Base-by-base conservation (phyloP, 1,284 basidiomycete genomes). In the Fomitiporia mediterranea region DNA sequence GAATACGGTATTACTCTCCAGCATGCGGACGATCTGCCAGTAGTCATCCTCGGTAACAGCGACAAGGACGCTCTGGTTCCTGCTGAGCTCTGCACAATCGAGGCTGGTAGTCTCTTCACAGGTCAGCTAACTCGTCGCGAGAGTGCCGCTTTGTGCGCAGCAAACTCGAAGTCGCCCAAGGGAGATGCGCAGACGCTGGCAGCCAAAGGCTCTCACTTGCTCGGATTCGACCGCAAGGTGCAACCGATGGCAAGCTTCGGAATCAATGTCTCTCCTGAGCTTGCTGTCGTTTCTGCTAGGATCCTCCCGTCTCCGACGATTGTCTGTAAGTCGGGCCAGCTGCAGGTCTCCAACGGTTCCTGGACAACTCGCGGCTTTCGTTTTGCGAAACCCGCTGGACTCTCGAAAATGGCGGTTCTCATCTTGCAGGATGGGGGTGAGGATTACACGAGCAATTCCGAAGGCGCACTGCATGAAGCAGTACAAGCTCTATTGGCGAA, bases 21-120 rank as follows among this genome's bases (percentile, higher is more conserved):
- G 35, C 62, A 81, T 52, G 69, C 82, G 0, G 58, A 70, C 6
- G 73, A 84, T 30, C 67, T 86, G 2, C 86, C 86, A 0, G 74
- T 86, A 35, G 71, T 89, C 55, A 74, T 87, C 51, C 69, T 86
- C 19, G 70, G 73, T 8, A 74, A 73, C 1, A 69, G 64, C 13
- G 67, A 74, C 15, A 76, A 73, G 38, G 60, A 74, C 0, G 72
- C 72, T 42, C 79, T 68, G 59, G 68, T 89, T 1, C 88, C 87
- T 0, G 80, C 84, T 0, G 87, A 90, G 64, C 58, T 90, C 1
- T 89, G 87, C 71, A 70, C 78, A 19, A 86, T 89, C 50, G 66
- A 74, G 6, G 68, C 75, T 0, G 80, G 82, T 3, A 79, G 80
- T 55, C 70, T 79, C 0, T 84, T 78, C 63, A 68, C 72, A 27